These are phyloP conservation scores for Trichoderma lentiforme DNA, from an alignment of 2,329 filamentous ascomycete species.

Conservation along the genomic window DNA sequence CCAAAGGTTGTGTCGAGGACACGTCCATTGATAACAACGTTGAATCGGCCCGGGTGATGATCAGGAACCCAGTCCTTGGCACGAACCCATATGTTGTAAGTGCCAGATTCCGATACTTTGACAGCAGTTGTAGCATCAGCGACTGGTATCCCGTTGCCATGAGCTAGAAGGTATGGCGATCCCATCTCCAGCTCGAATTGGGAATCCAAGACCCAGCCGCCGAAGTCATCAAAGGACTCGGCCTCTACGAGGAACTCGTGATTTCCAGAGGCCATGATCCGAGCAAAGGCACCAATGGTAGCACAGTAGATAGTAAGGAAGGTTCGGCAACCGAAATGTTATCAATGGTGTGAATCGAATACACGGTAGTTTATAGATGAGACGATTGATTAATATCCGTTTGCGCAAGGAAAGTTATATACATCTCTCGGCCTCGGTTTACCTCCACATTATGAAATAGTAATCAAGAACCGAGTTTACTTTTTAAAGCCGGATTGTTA, in stretches of 20 bases:
- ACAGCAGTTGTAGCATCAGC: neutral
- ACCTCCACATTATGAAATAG: neutral
- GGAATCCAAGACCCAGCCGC: neutral
- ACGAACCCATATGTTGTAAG: neutral
- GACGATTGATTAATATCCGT: neutral
- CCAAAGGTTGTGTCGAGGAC: neutral
- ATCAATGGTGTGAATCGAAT: neutral
- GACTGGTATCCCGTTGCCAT: neutral
- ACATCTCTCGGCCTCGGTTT: neutral
- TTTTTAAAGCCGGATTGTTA: neutral
- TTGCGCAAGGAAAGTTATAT: neutral
- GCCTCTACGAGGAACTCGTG: constrained; percentile 1
- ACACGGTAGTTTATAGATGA: neutral
- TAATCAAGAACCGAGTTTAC: neutral
- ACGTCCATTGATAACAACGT: neutral
- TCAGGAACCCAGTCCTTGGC: constrained; percentile 6
- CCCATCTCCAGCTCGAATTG: constrained; percentile 7
- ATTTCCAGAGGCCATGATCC: neutral
- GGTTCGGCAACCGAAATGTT: neutral
- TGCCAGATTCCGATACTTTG: neutral
- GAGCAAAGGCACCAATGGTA: neutral
- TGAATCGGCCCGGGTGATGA: neutral
- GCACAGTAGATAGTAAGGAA: neutral
- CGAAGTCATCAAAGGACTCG: neutral
- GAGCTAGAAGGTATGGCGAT: neutral